Evolutionary conservation across 495 filamentous ascomycete genomes (phyloP), one percentile per base, ranked within the genome.

Genomic region (Xylaria acuta): DNA sequence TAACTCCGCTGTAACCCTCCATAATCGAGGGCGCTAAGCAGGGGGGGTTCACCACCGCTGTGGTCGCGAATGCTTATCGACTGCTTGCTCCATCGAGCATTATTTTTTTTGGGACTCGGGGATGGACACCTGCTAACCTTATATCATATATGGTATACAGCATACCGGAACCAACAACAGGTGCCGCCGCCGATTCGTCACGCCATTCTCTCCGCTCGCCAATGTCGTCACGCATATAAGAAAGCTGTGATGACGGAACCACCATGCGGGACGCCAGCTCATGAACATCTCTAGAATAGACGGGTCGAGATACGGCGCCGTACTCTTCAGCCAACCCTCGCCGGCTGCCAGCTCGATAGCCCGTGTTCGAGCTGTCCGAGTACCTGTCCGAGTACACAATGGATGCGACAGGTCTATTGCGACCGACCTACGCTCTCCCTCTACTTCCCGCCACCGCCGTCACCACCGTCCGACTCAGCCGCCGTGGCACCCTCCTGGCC

Each of bases 281-380:
- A 87, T 87, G 85, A 86, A 82, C 85, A 79, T 84, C 80, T 77
- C 82, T 72, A 83, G 81, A 83, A 83, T 85, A 79, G 82, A 87
- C 78, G 80, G 84, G 81, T 83, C 83, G 81, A 82, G 82, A 82
- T 84, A 82, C 82, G 83, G 84, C 82, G 80, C 83, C 75, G 80
- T 85, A 75, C 78, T 81, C 74, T 76, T 80, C 72, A 76, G 74
- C 78, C 80, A 80, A 78, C 77, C 79, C 74, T 78, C 77, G 73
- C 78, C 75, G 71, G 68, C 79, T 71, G 64, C 49, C 30, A 27
- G 59, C 59, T 64, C 59, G 56, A 71, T 56, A 71, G 43, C 54
- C 64, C 69, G 70, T 12, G 51, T 62, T 53, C 64, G 60, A 69
- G 60, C 68, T 43, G 43, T 71, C 47, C 63, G 70, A 60, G 65